Percentiles rank a stretch among this genome's conserved stretches.
Evolutionary conservation across 257 asterid species (phyloP).

Genomic region (Solanum chaucha): DNA sequence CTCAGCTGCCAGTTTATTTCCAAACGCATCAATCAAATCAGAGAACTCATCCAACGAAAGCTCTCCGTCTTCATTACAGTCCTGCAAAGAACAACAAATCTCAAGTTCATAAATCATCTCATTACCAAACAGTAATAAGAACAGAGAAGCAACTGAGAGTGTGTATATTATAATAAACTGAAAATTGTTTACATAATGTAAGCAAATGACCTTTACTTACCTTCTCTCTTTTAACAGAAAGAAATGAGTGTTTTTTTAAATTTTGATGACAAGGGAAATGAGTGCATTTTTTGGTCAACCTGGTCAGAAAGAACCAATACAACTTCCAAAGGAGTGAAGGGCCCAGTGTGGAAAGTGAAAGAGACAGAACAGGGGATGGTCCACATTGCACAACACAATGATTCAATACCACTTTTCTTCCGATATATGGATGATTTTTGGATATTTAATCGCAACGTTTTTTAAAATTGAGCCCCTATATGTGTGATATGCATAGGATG

Average conservation of each 20-base stretch:
- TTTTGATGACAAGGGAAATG: neutral
- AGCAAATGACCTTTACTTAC: neutral
- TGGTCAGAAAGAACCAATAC: neutral
- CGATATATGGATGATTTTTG: neutral
- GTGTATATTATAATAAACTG: neutral
- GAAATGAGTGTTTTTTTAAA: neutral
- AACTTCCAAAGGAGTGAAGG: neutral
- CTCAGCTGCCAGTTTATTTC: slow-evolving; percentile 49
- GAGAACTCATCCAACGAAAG: slow-evolving; percentile 78
- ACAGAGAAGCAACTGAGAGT: neutral
- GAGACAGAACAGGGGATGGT: neutral
- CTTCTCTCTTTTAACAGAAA: neutral
- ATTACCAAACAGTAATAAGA: neutral
- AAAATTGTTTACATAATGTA: neutral
- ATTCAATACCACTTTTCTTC: neutral
- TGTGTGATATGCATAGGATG: neutral
- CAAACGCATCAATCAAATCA: slow-evolving; percentile 77
- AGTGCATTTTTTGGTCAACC: neutral
- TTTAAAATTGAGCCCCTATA: neutral
- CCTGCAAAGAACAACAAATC: slow-evolving; percentile 39
- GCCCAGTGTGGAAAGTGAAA: neutral
- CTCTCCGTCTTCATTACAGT: slow-evolving; percentile 69
- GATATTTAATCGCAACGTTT: neutral
- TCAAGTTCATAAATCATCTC: slow-evolving; percentile 1
- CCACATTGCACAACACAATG: neutral